Conservation (phyloP, 768 basidiomycete species). For the Amanita exitialis region DNA sequence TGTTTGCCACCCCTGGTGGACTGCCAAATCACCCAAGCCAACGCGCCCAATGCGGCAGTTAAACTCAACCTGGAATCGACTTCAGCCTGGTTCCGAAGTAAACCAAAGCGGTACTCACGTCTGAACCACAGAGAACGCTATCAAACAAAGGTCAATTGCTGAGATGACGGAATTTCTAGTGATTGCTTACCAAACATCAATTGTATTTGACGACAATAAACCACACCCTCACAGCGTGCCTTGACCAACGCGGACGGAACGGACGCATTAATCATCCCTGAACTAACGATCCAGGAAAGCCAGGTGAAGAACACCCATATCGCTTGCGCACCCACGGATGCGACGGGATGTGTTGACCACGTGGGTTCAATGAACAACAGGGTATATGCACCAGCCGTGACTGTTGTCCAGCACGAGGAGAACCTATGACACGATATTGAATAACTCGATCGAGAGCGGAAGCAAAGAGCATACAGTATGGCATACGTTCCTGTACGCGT, state of each 20-base stretch:
- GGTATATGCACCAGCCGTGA: constrained; percentile 42
- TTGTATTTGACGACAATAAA: constrained; percentile 50
- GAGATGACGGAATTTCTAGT: neutral
- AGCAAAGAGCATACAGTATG: constrained; percentile 30
- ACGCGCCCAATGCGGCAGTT: constrained; percentile 34
- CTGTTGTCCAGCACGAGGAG: constrained; percentile 47
- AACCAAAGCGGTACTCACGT: constrained; percentile 26
- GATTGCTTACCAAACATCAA: constrained; percentile 36
- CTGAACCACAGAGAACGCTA: constrained; percentile 41
- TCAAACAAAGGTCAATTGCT: neutral
- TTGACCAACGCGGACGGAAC: constrained; percentile 32
- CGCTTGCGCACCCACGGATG: constrained; percentile 49
- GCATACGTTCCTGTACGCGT: constrained; percentile 35
- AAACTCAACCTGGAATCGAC: constrained; percentile 28
- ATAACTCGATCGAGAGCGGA: neutral
- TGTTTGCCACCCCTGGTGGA: constrained; percentile 27
- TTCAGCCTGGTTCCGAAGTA: neutral
- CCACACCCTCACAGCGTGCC: constrained; percentile 29
- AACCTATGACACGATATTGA: constrained; percentile 28
- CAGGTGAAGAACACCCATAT: constrained; percentile 52
- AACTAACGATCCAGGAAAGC: constrained; percentile 51
- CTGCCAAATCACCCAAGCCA: constrained; percentile 44
- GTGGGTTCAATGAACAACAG: constrained; percentile 51
- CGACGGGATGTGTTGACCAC: constrained; percentile 41
- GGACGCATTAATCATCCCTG: constrained; percentile 39